phyloP scores from a whole-genome alignment of 441 rosid genomes.

The Adansonia grandidieri region DNA sequence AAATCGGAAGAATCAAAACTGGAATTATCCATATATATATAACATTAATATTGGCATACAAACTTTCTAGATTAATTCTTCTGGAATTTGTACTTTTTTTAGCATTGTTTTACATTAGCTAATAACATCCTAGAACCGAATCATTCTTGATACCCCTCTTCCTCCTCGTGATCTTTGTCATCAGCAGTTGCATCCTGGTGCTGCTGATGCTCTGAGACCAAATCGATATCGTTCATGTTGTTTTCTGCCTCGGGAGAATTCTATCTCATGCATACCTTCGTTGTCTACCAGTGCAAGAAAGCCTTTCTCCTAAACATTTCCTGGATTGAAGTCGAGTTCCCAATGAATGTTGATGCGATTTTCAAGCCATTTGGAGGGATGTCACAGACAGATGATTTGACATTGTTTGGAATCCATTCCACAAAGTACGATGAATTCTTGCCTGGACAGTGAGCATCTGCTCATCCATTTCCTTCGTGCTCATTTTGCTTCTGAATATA shows the following conservation, averaged over 20 bases:
- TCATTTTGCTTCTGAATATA: conserved; percentile 63
- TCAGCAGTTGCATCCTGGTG: no score
- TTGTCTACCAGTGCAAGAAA: conserved; percentile 66
- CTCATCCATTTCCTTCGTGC: conserved; percentile 59
- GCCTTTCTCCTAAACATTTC: conserved; percentile 64
- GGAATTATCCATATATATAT: neutral
- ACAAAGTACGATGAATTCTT: conserved; percentile 64
- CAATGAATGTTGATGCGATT: conserved; percentile 46
- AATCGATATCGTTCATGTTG: conserved; percentile 49
- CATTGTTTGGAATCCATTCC: conserved; percentile 61
- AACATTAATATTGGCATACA: conserved; percentile 17
- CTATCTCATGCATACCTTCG: conserved; percentile 70
- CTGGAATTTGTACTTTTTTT: conserved; percentile 20
- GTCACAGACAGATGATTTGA: conserved; percentile 60
- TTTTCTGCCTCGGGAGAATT: conserved; percentile 46
- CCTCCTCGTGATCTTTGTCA: no score
- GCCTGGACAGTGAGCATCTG: conserved; percentile 60
- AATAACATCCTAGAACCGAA: neutral
- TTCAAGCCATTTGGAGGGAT: conserved; percentile 57
- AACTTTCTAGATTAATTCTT: conserved; percentile 20
- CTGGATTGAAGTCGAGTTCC: conserved; percentile 26
- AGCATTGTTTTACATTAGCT: neutral
- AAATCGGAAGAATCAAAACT: neutral
- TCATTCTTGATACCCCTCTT: neutral
- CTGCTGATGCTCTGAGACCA: no score